phyloP scores from a whole-genome alignment of 2,329 filamentous ascomycete genomes.

The Aspergillus alliaceus region DNA sequence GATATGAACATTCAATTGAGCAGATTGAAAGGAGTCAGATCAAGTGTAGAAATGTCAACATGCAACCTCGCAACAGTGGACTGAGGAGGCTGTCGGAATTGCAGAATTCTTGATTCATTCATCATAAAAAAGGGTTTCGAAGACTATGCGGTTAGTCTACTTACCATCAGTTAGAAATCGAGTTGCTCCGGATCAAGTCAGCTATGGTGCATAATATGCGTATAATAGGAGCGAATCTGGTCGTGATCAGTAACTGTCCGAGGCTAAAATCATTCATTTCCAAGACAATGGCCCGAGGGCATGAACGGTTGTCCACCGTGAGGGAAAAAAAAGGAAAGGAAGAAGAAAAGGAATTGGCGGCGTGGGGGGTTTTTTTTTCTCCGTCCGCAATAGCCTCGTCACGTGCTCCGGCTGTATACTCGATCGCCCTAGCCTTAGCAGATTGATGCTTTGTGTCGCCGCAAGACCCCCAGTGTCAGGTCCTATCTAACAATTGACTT shows the following conservation, averaged over 20 bases:
- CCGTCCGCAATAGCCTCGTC: slow-evolving; percentile 21
- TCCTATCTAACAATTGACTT: background rate
- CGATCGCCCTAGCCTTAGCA: slow-evolving; percentile 9
- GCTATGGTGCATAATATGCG: background rate
- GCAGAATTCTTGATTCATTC: slow-evolving; percentile 47
- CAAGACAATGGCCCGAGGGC: background rate
- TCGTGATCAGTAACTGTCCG: background rate
- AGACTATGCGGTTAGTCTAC: background rate
- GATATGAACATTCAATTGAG: slow-evolving; percentile 4
- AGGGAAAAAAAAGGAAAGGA: background rate
- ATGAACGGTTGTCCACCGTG: too few relatives aligned
- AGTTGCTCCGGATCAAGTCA: too few relatives aligned
- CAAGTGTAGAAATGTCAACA: slow-evolving; percentile 51
- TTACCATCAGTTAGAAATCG: background rate
- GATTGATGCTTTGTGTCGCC: slow-evolving; percentile 2
- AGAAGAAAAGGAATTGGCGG: slow-evolving; percentile 5
- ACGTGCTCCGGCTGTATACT: slow-evolving; percentile 25
- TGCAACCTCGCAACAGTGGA: slow-evolving; percentile 39
- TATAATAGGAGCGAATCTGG: background rate
- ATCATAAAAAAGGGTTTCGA: slow-evolving; percentile 28
- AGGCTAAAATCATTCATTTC: background rate
- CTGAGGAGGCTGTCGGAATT: slow-evolving; percentile 45
- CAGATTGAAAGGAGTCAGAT: slow-evolving; percentile 34
- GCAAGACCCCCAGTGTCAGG: background rate
- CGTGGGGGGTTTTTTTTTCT: slow-evolving; percentile 5